phyloP scores from a whole-genome alignment of 2,329 filamentous ascomycete genomes.

The Dactylellina haptotyla region DNA sequence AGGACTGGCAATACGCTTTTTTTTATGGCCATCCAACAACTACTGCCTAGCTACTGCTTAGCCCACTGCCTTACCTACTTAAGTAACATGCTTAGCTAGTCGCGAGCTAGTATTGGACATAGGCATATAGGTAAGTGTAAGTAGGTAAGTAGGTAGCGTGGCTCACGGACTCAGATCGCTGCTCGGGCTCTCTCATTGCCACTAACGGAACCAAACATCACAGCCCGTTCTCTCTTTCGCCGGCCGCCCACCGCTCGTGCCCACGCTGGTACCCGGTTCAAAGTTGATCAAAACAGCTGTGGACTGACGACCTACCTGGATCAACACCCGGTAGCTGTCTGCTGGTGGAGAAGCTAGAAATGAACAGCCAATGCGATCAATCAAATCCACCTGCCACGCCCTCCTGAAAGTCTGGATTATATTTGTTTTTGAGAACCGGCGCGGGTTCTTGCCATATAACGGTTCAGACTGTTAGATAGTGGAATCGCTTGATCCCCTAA shows the following conservation, averaged over 20 bases:
- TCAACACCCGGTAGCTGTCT: neutral
- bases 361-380: neutral
- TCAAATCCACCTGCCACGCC: too few species aligned
- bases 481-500: neutral
- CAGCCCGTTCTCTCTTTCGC: neutral
- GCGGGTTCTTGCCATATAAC: neutral
- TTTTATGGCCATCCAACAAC: too few species aligned
- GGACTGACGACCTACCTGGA: neutral
- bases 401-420: neutral
- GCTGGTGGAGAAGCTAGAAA: neutral
- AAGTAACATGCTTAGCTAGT: too few species aligned
- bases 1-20: too few species aligned
- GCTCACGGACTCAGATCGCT: too few species aligned
- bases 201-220: too few species aligned
- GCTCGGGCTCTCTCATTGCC: too few species aligned
- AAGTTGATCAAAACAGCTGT: neutral
- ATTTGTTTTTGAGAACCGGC: slow-evolving; percentile 25
- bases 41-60: too few species aligned
- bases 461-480: neutral
- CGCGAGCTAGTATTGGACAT: too few species aligned
- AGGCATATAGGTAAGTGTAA: too few species aligned
- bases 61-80: too few species aligned
- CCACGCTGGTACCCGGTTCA: neutral
- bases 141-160: too few species aligned
- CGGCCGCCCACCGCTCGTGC: neutral